Base-by-base conservation (phyloP, 768 basidiomycete species). In the Xanthoconium purpureum region DNA sequence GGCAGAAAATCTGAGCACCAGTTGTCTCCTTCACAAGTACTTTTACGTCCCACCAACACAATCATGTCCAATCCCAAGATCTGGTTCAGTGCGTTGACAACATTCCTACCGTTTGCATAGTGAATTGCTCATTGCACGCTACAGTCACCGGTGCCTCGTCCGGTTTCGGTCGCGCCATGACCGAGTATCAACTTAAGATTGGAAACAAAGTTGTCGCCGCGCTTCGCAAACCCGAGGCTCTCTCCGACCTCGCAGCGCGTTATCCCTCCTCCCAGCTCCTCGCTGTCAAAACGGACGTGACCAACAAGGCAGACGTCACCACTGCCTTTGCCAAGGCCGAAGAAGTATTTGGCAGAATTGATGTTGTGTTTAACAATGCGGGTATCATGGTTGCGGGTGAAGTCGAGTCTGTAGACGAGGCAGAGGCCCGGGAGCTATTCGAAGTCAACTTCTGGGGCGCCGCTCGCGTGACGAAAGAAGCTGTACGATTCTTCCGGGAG, bases 121-220 rank as follows among this genome's bases (percentile, higher is more conserved):
- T 6, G 20, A 15, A 36, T 30, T 5, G 3, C 39, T 63, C 37
- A 63, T 36, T 5, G 11, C 29, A 24, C 7, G 20, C n/a, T 17
- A 9, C 50, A 66, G 64, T 58, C 2, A 76, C 75, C 5, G 77
- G 77, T 13, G 61, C 73, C 6, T 74, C 73, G 3, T 67, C 73
- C 12, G 75, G 78, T 17, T 72, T 79, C 47, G 77, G 77, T 8
- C 69, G 68, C 3, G 52, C 57, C 14, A 66, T 74, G 53, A 65
- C 67, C 12, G 73, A 76, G 54, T 33, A 54, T 20, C 70, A 69
- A 29, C 73, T 80, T 37, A 47, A 50, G 30, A 59, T 61, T 2
- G 76, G 77, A 15, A 70, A 76, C 56, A 73, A 60, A 11, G 77
- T 71, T 35, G 63, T 77, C 49, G 79, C 80, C 14, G 76, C 77